Evolutionary conservation across 1,139 yeast species (phyloP).

Genomic region (Yamadazyma taylorii): DNA sequence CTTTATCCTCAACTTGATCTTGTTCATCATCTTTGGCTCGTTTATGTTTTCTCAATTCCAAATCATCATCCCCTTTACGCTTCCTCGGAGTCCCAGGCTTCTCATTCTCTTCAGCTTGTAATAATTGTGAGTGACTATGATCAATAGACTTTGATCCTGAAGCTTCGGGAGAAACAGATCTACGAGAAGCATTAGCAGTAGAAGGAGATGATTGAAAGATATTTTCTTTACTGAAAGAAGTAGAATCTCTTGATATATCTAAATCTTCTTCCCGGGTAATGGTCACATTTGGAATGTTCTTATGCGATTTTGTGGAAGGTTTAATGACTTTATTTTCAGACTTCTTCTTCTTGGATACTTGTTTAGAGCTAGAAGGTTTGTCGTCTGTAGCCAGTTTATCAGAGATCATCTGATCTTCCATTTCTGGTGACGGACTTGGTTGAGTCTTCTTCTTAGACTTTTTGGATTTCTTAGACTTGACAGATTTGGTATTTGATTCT

Average conservation of each 20-base stretch:
- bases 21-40: no score
- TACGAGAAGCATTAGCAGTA: slow-evolving; percentile 1
- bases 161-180: slow-evolving; percentile 3
- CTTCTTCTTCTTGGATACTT: neutral
- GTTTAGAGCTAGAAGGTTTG: no score
- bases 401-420: neutral
- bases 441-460: neutral
- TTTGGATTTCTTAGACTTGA: no score
- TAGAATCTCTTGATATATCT: slow-evolving; percentile 2
- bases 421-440: neutral
- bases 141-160: slow-evolving; percentile 1
- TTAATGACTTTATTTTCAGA: slow-evolving; percentile 2
- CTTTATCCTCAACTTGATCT: no score
- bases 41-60: no score
- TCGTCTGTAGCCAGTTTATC: neutral
- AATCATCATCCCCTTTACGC: neutral
- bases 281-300: no score
- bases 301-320: slow-evolving; percentile 2
- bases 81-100: neutral
- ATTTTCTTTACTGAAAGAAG: slow-evolving; percentile 39
- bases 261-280: no score
- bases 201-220: slow-evolving; percentile 37
- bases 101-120: neutral
- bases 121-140: neutral
- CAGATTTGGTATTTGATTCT: no score